Evolutionary conservation across 345 rosid genomes (phyloP).

Genomic region (Linum lewisii): DNA sequence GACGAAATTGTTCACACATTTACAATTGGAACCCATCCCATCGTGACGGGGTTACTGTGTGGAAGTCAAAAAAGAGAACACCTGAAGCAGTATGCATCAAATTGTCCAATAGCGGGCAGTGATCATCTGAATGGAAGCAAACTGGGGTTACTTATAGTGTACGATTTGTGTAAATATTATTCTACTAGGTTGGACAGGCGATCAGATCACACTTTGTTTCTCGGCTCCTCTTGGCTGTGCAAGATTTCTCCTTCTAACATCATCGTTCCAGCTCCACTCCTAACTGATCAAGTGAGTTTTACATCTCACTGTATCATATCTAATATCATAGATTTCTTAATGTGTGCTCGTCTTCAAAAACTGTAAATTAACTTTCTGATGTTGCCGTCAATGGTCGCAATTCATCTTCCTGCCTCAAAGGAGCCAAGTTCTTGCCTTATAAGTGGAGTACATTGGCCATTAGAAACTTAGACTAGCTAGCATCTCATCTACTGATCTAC

Average conservation of each 20-base stretch:
- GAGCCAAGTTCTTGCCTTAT: no score
- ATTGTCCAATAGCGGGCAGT: slow-evolving; percentile 33
- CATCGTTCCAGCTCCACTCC: no score
- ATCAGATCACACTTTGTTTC: no score
- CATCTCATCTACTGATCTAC: not conserved
- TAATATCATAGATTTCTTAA: not conserved
- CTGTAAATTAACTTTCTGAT: not conserved
- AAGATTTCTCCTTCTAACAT: no score
- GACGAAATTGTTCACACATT: slow-evolving; percentile 37
- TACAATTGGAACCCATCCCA: slow-evolving; percentile 21
- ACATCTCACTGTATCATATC: not conserved
- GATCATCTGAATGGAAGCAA: slow-evolving; percentile 22
- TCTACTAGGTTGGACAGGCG: no score
- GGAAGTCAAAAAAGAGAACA: slow-evolving; percentile 43
- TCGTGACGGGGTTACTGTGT: slow-evolving; percentile 23
- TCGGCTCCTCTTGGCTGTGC: no score
- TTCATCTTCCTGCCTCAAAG: no score
- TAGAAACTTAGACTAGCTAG: not conserved
- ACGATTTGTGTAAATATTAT: not conserved
- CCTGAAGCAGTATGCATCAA: slow-evolving; percentile 38
- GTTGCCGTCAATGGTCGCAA: no score
- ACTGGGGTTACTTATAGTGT: slow-evolving; percentile 22
- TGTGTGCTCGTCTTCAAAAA: not conserved
- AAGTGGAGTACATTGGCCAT: not conserved
- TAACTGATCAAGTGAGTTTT: not conserved